Base-by-base conservation (phyloP, 371 early-diverging fungal genomes). In the Apophysomyces elegans region DNA sequence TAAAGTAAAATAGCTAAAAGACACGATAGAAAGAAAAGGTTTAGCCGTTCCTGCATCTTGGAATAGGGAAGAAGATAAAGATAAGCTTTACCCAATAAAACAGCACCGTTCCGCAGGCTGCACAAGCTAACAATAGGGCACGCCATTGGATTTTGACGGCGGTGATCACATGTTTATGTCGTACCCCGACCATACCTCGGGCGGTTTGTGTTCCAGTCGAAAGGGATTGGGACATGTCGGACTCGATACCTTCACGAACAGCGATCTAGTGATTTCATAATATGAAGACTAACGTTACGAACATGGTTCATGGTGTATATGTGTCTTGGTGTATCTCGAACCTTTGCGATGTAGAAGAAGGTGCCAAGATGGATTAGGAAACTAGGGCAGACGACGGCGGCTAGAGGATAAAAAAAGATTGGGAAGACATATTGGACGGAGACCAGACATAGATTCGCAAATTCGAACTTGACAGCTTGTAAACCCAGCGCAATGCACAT, bases 71-170 rank as follows among this genome's bases (percentile, higher is more conserved):
- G 6, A 11, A 50, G 21, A 50, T n/a, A 21, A 64, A 36, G 35
- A 59, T 37, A 21, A 21, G n/a, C 11, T 9, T 60, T 67, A 75
- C 75, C 81, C 82, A 83, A 68, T 80, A 82, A 64, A 80, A 72
- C 18, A 76, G 68, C 13, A 83, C 79, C 3, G 79, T 74, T 18
- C 73, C 65, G n/a, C 81, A 70, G 11, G 85, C 78, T 14, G 74
- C 69, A 38, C 83, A 46, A 32, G 85, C 88, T 59, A 88, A 71
- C 36, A 86, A 54, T 4, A 86, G 74, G 0, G 88, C 83, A 39
- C 88, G 74, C 88, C 88, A 88, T 66, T 88, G 86, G 58, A 88
- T 79, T 46, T 79, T 79, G 45, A 86, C 81, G 18, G 86, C 83
- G 58, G 80, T 80, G 66, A 85, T 68, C 54, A 86, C 81, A 58